A percentile compares a stretch with the other conserved stretches of the same genome.
Evolutionary conservation across 2,329 filamentous ascomycete genomes (phyloP).

Genomic region (Truncatella angustata): DNA sequence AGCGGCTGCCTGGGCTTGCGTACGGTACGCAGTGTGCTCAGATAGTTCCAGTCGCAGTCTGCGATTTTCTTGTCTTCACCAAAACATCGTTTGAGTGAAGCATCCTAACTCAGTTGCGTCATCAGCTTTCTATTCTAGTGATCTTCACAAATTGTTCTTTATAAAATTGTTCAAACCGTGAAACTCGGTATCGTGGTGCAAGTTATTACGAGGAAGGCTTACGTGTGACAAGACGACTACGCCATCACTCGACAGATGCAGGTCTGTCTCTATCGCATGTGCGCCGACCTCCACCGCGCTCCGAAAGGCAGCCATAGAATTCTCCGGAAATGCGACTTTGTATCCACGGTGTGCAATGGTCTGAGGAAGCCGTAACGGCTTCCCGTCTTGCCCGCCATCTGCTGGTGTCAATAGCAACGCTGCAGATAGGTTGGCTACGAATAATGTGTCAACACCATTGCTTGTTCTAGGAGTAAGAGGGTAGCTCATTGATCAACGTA

Average conservation of each 20-base stretch:
- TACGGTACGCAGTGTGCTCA: conserved; percentile 67
- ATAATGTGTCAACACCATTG: neutral
- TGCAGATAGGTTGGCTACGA: conserved; percentile 8
- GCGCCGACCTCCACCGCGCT: conserved; percentile 72
- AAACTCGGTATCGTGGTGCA: too few species aligned
- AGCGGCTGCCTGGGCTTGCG: conserved; percentile 68
- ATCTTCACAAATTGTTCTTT: too few species aligned
- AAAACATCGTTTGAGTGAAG: conserved; percentile 76
- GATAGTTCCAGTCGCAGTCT: conserved; percentile 74
- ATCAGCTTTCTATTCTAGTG: too few species aligned
- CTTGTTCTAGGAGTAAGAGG: neutral
- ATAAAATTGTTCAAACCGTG: neutral
- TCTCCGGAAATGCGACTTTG: conserved; percentile 78
- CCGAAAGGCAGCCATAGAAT: conserved; percentile 76
- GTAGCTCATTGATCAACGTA: neutral
- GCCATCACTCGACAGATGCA: conserved; percentile 79
- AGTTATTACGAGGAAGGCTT: too few species aligned
- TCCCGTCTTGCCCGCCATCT: neutral
- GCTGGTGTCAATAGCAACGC: neutral
- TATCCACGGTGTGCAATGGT: conserved; percentile 78
- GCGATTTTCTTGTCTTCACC: conserved; percentile 69
- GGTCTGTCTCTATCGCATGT: conserved; percentile 83
- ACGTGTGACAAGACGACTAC: conserved; percentile 85
- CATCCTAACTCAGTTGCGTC: too few species aligned
- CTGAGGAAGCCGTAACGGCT: conserved; percentile 51